Conservation (phyloP, 768 basidiomycete species). For the Lyophyllum atratum region DNA sequence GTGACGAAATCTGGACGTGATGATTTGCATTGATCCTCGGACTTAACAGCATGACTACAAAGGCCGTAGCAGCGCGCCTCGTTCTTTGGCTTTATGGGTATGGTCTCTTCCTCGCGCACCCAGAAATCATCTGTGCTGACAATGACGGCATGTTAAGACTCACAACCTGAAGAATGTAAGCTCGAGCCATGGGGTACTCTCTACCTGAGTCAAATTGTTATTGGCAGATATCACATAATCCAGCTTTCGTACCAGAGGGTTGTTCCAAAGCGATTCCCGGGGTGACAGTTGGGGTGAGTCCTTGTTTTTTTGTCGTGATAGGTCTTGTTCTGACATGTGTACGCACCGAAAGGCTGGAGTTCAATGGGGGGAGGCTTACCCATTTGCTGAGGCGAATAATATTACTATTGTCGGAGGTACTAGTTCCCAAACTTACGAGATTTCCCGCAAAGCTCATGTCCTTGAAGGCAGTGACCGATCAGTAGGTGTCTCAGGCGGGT, state of each 20-base stretch:
- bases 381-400: conserved; percentile 44
- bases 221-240: conserved; percentile 34
- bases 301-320: background rate
- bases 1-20: conserved; percentile 11
- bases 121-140: background rate
- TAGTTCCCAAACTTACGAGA: background rate
- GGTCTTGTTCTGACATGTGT: no score
- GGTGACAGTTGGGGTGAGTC: conserved; percentile 38
- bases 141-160: conserved; percentile 26
- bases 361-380: conserved; percentile 44
- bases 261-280: conserved; percentile 31
- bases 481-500: conserved; percentile 45
- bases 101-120: background rate
- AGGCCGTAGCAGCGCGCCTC: conserved; percentile 46
- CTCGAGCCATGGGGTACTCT: background rate
- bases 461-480: conserved; percentile 35
- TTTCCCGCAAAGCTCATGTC: background rate
- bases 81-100: conserved; percentile 49
- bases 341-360: conserved; percentile 38
- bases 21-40: background rate
- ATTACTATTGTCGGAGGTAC: conserved; percentile 48
- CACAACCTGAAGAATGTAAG: conserved; percentile 42
- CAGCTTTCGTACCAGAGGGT: conserved; percentile 36
- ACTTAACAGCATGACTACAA: conserved; percentile 46
- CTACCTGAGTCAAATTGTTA: background rate